Evolutionary conservation across 1,284 basidiomycete species (phyloP).

Genomic region (Austroboletus niveus): DNA sequence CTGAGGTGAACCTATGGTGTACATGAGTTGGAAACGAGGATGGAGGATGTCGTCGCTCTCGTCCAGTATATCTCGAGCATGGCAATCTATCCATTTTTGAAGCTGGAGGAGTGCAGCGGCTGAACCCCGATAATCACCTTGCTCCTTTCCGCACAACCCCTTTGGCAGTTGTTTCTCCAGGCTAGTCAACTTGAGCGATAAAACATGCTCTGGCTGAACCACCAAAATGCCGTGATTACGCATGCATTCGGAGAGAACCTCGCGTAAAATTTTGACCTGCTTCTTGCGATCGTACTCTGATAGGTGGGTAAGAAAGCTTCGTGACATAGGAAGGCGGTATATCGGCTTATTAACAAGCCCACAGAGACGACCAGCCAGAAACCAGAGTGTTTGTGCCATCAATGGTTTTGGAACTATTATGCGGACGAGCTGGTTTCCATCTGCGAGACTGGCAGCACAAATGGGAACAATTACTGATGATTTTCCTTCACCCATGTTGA

Average conservation of each 20-base stretch:
- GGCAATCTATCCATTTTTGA: conserved; percentile 29
- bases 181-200: conserved; percentile 5
- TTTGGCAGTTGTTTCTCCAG: conserved; percentile 19
- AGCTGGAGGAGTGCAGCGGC: neutral
- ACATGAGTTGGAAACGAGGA: conserved; percentile 39
- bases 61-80: conserved; percentile 37
- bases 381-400: conserved; percentile 44
- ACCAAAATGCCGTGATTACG: conserved; percentile 41
- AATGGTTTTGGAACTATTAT: conserved; percentile 26
- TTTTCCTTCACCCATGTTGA: conserved; percentile 24
- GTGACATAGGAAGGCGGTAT: conserved; percentile 48
- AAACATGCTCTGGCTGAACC: conserved; percentile 38
- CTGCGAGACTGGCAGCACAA: conserved; percentile 38
- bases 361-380: conserved; percentile 42
- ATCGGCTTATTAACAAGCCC: conserved; percentile 45
- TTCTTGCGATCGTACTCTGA: too few relatives aligned
- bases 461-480: conserved; percentile 54
- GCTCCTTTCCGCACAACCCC: neutral
- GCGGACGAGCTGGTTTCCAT: conserved; percentile 42
- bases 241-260: conserved; percentile 39
- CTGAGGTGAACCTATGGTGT: conserved; percentile 40
- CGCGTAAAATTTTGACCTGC: neutral
- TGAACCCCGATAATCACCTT: neutral
- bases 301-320: conserved; percentile 20
- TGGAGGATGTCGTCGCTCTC: conserved; percentile 40